Percentiles rank a stretch among this genome's conserved stretches.
phyloP scores from a whole-genome alignment of 192 early-diverging fungal genomes.

The Diversispora epigaea region DNA sequence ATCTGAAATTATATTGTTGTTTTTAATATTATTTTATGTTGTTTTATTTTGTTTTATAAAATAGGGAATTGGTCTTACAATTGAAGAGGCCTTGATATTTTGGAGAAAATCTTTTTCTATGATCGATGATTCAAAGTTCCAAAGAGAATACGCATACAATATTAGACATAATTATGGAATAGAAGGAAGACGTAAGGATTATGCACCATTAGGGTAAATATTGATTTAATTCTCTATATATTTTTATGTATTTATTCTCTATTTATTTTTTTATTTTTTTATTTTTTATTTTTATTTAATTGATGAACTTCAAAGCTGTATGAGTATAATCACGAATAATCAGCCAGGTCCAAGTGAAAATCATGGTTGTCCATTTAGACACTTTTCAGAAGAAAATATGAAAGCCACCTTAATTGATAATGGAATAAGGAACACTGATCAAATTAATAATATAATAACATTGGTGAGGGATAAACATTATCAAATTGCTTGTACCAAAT shows the following conservation, averaged over 20 bases:
- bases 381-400: slow-evolving; percentile 69
- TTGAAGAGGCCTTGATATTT: slow-evolving; percentile 90
- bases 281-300: background rate
- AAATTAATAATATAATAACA: slow-evolving; percentile 61
- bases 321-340: slow-evolving; percentile 80
- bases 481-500: slow-evolving; percentile 90
- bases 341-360: slow-evolving; percentile 80
- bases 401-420: slow-evolving; percentile 57
- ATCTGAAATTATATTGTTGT: too few relatives aligned
- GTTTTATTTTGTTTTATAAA: too few relatives aligned
- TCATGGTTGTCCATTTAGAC: slow-evolving; percentile 95
- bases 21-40: background rate
- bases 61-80: slow-evolving; percentile 76
- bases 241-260: background rate
- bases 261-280: background rate
- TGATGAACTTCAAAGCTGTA: slow-evolving; percentile 54
- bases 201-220: slow-evolving; percentile 66
- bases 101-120: slow-evolving; percentile 84
- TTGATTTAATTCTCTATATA: background rate
- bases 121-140: slow-evolving; percentile 85
- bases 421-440: slow-evolving; percentile 57
- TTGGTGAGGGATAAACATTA: slow-evolving; percentile 76
- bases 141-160: slow-evolving; percentile 93
- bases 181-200: slow-evolving; percentile 86
- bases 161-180: slow-evolving; percentile 94